phyloP scores from a whole-genome alignment of 176 grass and related monocot species.

The bread wheat (Triticum aestivum) region DNA sequence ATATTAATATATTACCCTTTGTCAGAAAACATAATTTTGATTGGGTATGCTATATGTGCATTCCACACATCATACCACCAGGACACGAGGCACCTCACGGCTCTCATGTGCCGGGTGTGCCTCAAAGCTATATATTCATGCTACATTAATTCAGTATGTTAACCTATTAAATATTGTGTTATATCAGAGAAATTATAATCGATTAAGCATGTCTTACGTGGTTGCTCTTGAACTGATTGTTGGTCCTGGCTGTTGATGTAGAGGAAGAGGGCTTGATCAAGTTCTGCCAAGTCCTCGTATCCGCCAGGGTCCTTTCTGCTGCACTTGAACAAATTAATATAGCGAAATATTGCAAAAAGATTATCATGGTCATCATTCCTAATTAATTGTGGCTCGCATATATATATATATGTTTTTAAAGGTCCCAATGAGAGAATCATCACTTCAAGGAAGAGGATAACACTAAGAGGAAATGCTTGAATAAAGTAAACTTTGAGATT shows the following conservation, averaged over 20 bases:
- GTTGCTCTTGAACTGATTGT: slow-evolving; percentile 45
- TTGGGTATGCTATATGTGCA: too few species aligned
- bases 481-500: not conserved
- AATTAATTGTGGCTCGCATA: not conserved
- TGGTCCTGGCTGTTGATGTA: slow-evolving; percentile 59
- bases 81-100: too few species aligned
- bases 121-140: not conserved
- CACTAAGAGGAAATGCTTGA: not conserved
- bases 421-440: not conserved
- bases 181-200: not conserved
- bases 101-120: too few species aligned
- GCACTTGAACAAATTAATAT: slow-evolving; percentile 35
- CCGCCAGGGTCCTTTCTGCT: slow-evolving; percentile 41
- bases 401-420: not conserved
- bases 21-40: too few species aligned
- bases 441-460: slow-evolving; percentile 26
- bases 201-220: slow-evolving; percentile 25
- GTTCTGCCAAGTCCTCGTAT: slow-evolving; percentile 48
- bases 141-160: not conserved
- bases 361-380: not conserved
- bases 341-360: not conserved
- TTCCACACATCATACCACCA: too few species aligned
- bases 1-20: too few species aligned
- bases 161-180: not conserved
- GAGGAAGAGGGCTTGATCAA: slow-evolving; percentile 49